Evolutionary conservation across 2,329 filamentous ascomycete genomes (phyloP).

Genomic region (Nannizziopsis barbatae): DNA sequence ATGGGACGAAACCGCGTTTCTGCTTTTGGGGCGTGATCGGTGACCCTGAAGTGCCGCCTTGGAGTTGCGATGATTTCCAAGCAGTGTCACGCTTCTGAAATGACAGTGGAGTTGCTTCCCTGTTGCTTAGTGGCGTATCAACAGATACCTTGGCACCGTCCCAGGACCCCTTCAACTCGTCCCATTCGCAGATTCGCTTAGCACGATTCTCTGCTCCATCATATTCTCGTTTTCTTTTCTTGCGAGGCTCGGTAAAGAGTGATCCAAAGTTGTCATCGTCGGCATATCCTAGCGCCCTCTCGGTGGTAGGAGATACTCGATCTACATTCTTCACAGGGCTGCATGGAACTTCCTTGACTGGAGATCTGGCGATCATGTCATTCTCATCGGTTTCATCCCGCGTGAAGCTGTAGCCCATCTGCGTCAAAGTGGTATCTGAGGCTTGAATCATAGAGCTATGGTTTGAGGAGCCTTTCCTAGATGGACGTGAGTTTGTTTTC

Average conservation of each 20-base stretch:
- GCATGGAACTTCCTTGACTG: neutral
- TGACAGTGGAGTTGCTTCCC: neutral
- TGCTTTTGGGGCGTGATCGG: slow-evolving; percentile 27
- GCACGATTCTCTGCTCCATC: neutral
- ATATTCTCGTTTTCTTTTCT: neutral
- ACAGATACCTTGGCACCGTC: neutral
- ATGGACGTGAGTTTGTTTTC: neutral
- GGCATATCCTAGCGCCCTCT: too few species aligned
- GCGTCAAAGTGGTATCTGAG: slow-evolving; percentile 10
- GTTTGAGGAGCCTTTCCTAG: neutral
- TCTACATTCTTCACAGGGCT: neutral
- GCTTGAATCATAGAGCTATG: neutral
- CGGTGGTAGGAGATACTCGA: too few species aligned
- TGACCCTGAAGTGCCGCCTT: neutral
- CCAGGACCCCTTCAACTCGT: neutral
- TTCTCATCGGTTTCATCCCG: slow-evolving; percentile 12
- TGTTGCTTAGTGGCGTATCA: neutral
- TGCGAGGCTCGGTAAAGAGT: too few species aligned
- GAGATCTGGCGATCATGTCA: neutral
- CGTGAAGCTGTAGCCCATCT: slow-evolving; percentile 16
- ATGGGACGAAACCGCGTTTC: slow-evolving; percentile 28
- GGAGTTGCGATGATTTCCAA: neutral
- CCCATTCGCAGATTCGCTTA: neutral
- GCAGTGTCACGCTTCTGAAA: neutral
- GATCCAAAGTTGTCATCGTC: too few species aligned